Base-by-base conservation (phyloP, 2,329 filamentous ascomycete species). In the Penicillium sp. region DNA sequence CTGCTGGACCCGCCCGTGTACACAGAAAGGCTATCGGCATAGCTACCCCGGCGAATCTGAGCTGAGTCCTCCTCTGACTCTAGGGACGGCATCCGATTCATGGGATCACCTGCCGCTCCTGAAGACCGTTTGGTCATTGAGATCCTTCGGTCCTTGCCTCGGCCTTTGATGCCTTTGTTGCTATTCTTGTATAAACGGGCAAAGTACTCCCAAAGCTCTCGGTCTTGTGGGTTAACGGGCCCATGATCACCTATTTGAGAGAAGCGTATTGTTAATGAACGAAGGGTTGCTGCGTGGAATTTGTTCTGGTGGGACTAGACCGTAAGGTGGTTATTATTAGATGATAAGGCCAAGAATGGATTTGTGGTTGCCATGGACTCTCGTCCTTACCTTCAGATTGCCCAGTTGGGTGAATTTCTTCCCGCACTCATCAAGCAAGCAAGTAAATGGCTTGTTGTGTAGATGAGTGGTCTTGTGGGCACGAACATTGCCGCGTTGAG, bases 131-230 rank as follows among this genome's bases (percentile, higher is more conserved):
- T 53, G 4, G 54, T 57, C 11, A 57, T 60, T 13, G 64, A 60
- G 34, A 70, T 68, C 5, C 64, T 57, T 14, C 87, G 77, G 54
- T 90, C 86, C 62, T 91, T 93, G 29, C 93, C 93, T 31, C 93
- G 82, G 8, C 93, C 93, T 68, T 96, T 97, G 73, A 97, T 96
- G 1, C 93, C 93, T 67, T 95, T 95, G 77, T 97, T 97, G 69
- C 86, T 90, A 69, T 97, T 94, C 73, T 94, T 95, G 76, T 95
- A 96, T n/a, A 95, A 75, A 1, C 77, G 77, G 3, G 83, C 78
- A 60, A 97, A 93, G 69, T 95, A 94, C 53, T 85, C 79, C 73
- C 86, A 88, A 35, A 96, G 73, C 44, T 88, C 83, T 46, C 79
- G 82, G 56, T 96, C 87, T 25, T 82, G 75, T 0, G 77, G 72